Conservation (phyloP, 2,329 filamentous ascomycete species). For the Aspergillus ruber region DNA sequence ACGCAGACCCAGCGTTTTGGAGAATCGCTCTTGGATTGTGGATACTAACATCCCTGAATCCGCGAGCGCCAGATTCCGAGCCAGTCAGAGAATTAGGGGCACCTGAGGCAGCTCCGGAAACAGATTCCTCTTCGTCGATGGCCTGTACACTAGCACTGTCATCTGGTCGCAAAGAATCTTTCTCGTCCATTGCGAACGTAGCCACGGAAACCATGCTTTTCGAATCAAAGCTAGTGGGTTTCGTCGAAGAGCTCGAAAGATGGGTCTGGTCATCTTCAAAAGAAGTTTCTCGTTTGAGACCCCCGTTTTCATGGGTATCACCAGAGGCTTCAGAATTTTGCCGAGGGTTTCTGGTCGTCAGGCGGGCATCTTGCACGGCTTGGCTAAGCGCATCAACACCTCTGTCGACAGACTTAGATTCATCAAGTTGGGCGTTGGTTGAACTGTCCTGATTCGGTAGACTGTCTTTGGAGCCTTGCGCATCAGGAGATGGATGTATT, state of each 20-base stretch:
- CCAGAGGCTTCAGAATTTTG: conserved; percentile 20
- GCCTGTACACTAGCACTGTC: conserved; percentile 92
- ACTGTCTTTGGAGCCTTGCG: conserved; percentile 12
- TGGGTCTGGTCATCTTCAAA: conserved; percentile 45
- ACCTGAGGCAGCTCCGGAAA: conserved; percentile 69
- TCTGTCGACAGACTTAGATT: conserved; percentile 15
- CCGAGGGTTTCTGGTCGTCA: conserved; percentile 22
- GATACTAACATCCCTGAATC: conserved; percentile 19
- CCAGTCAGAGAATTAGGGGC: conserved; percentile 70
- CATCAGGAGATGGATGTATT: conserved; percentile 11
- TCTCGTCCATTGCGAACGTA: conserved; percentile 94
- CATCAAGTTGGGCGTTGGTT: conserved; percentile 11
- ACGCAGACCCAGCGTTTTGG: conserved; percentile 21
- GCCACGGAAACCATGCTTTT: conserved; percentile 93
- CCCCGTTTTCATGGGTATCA: conserved; percentile 22
- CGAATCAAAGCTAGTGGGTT: conserved; percentile 83
- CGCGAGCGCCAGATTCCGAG: conserved; percentile 62
- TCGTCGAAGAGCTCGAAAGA: conserved; percentile 59
- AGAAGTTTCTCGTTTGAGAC: conserved; percentile 30
- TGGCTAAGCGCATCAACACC: conserved; percentile 25
- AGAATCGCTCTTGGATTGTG: conserved; percentile 24
- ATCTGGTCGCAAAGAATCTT: conserved; percentile 88
- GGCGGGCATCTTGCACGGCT: conserved; percentile 27
- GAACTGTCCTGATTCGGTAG: conserved; percentile 14
- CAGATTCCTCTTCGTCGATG: conserved; percentile 80